These are phyloP conservation scores for Pugionium cornutum DNA, from an alignment of 345 rosid genomes.

Conservation along the genomic window DNA sequence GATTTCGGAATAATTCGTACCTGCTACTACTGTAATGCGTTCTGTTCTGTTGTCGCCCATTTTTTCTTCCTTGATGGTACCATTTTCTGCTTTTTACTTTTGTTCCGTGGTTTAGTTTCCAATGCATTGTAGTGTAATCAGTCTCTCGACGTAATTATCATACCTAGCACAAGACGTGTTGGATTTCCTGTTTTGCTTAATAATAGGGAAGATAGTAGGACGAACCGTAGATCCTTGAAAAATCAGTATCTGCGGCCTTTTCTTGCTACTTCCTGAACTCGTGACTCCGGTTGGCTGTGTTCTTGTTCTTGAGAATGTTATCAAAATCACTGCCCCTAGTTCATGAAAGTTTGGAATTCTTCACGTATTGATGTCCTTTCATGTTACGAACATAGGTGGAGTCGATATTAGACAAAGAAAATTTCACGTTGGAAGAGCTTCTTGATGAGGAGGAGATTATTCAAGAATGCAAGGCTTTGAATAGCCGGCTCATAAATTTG, in stretches of 20 bases:
- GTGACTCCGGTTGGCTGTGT: not conserved
- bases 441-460: constrained; percentile 98
- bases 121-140: not conserved
- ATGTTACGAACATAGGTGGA: constrained; percentile 64
- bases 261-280: not conserved
- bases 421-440: constrained; percentile 93
- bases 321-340: not conserved
- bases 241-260: not conserved
- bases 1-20: not conserved
- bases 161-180: not conserved
- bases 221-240: not conserved
- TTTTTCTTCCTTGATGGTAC: not conserved
- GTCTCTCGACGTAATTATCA: not conserved
- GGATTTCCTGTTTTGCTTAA: not conserved
- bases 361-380: constrained; percentile 23
- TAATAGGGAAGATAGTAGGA: not conserved
- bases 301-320: not conserved
- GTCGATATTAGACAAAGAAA: constrained; percentile 81
- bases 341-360: constrained; percentile 2
- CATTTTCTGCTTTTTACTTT: not conserved
- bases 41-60: constrained; percentile 2
- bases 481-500: constrained; percentile 95
- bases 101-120: not conserved
- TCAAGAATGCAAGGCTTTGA: constrained; percentile 99
- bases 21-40: not conserved